These are phyloP conservation scores for Trypanosoma theileri DNA, from an alignment of 208 protist genomes.

Conservation along the genomic window DNA sequence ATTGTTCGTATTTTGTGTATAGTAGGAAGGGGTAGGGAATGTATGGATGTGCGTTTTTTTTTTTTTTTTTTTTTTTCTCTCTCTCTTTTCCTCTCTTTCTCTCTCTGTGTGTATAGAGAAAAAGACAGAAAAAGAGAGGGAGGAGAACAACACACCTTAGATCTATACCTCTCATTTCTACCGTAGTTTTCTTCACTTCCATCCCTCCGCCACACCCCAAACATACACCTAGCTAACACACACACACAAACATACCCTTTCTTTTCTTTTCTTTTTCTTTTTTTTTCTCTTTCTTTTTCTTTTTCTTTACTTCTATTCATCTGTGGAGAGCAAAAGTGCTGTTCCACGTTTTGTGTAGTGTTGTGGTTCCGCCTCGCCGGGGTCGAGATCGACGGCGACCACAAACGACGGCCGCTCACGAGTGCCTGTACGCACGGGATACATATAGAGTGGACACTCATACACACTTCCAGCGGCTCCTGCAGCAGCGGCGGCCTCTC, in stretches of 20 bases:
- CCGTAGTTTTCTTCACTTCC: no score
- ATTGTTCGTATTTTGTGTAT: no score
- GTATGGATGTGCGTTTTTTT: no score
- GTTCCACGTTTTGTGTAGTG: conserved; percentile 98
- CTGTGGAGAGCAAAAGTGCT: conserved; percentile 94
- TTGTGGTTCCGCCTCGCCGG: conserved; percentile 88
- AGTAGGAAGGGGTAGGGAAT: no score
- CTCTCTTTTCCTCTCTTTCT: not conserved
- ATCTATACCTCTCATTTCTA: no score
- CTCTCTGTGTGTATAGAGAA: no score
- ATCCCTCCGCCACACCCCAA: not conserved
- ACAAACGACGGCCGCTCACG: conserved; percentile 96
- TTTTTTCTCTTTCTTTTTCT: conserved; percentile 3
- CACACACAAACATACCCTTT: not conserved
- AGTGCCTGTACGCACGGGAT: conserved; percentile 95
- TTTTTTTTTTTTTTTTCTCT: not conserved
- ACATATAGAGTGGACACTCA: conserved; percentile 97
- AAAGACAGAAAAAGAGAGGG: no score
- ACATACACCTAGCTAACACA: not conserved
- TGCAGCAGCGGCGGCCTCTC: no score
- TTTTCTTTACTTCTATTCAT: conserved; percentile 55
- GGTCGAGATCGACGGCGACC: conserved; percentile 94
- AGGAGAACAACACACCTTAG: no score
- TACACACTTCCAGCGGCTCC: conserved; percentile 74
- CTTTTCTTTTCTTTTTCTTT: conserved; percentile 6